Percentiles rank a stretch among this genome's conserved stretches.
phyloP scores from a whole-genome alignment of 108 stramenopile genomes.

The Thalassiosira profunda region DNA sequence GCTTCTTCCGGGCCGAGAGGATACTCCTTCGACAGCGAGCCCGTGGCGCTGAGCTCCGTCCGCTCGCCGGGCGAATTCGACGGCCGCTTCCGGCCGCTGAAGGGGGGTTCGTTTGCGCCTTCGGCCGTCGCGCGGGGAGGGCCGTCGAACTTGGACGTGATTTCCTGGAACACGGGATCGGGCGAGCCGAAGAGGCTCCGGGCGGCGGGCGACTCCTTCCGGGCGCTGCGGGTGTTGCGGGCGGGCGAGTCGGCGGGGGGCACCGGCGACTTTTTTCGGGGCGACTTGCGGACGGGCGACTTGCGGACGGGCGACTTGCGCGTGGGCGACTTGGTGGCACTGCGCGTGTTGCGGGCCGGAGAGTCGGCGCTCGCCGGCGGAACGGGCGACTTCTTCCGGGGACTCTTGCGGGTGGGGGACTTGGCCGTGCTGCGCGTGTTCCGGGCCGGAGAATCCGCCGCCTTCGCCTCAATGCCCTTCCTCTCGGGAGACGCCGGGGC shows the following conservation, averaged over 20 bases:
- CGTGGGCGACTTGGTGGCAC: conserved; percentile 1
- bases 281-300: conserved; percentile 43
- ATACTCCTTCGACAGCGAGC: background rate
- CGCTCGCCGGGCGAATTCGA: conserved; percentile 14
- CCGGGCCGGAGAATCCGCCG: conserved; percentile 20
- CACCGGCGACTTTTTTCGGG: too few relatives aligned
- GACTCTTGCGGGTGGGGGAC: background rate
- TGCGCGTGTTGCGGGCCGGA: conserved; percentile 69
- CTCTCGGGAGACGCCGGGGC: background rate
- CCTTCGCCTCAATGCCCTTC: background rate
- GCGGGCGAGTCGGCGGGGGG: conserved; percentile 39
- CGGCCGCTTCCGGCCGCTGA: conserved; percentile 8
- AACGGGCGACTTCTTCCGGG: background rate
- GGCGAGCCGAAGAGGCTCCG: conserved; percentile 8
- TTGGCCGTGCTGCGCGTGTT: conserved; percentile 13
- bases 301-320: conserved; percentile 17
- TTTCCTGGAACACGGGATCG: background rate
- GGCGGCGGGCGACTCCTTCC: conserved; percentile 7
- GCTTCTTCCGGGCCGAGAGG: conserved; percentile 7
- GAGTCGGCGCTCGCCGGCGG: conserved; percentile 39
- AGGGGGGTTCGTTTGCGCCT: conserved; percentile 11
- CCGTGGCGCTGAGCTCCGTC: background rate
- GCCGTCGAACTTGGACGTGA: conserved; percentile 25
- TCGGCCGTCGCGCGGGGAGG: conserved; percentile 10
- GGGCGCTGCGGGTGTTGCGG: conserved; percentile 12